These are phyloP conservation scores for Verbena officinalis DNA, from an alignment of 257 asterid species.

Conservation along the genomic window DNA sequence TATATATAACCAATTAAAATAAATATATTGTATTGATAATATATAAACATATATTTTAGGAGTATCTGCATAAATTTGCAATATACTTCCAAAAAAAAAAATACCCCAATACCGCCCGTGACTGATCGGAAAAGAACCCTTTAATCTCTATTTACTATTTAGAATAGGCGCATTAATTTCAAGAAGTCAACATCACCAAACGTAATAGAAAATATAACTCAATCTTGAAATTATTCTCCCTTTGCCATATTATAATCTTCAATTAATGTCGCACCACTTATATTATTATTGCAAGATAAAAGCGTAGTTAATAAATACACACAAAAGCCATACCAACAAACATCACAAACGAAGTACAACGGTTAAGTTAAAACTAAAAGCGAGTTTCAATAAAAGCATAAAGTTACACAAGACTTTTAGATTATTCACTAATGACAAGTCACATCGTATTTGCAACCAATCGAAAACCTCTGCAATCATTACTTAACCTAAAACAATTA, in stretches of 20 bases:
- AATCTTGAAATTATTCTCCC: not conserved
- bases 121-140: no score
- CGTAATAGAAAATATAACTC: not conserved
- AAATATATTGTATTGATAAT: no score
- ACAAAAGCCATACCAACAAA: not conserved
- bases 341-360: not conserved
- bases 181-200: not conserved
- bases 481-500: constrained; percentile 8
- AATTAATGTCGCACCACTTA: constrained; percentile 4
- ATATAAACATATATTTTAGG: no score
- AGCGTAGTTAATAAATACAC: not conserved
- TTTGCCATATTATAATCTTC: not conserved
- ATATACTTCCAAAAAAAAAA: no score
- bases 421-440: constrained; percentile 6
- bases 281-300: not conserved
- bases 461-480: not conserved
- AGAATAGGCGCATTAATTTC: not conserved
- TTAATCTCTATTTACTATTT: not conserved
- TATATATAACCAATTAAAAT: no score
- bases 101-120: no score
- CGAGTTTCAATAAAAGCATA: not conserved
- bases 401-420: not conserved
- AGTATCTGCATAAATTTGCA: no score
- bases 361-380: not conserved
- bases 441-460: constrained; percentile 10